A percentile compares a stretch with the other conserved stretches of the same genome.
Conservation (phyloP, 2,329 filamentous ascomycete genomes). For the Trichoderma pleuroti region DNA sequence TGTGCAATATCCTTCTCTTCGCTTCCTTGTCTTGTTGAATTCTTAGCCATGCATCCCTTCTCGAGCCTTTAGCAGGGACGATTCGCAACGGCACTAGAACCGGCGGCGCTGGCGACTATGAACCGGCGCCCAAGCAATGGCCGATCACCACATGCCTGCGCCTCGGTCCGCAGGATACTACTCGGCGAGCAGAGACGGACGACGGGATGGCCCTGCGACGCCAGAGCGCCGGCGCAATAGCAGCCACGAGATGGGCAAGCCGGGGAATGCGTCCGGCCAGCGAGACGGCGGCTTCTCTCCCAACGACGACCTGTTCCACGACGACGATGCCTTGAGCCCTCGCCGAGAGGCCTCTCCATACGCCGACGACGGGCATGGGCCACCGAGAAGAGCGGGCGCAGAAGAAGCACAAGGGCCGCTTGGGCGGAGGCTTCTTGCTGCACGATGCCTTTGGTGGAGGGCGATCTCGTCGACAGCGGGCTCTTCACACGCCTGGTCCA, state of each 20-base stretch:
- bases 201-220: slow-evolving; percentile 20
- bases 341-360: background rate
- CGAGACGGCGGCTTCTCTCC: slow-evolving; percentile 21
- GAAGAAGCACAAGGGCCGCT: slow-evolving; percentile 41
- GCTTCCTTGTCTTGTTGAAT: background rate
- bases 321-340: slow-evolving; percentile 10
- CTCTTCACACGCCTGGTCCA: background rate
- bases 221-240: slow-evolving; percentile 17
- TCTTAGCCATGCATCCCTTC: background rate
- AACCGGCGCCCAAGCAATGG: slow-evolving; percentile 23
- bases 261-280: slow-evolving; percentile 38
- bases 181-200: slow-evolving; percentile 13
- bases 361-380: slow-evolving; percentile 20
- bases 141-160: slow-evolving; percentile 21
- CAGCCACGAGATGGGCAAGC: slow-evolving; percentile 45
- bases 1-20: background rate
- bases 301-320: slow-evolving; percentile 20
- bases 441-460: slow-evolving; percentile 40
- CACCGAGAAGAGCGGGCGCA: slow-evolving; percentile 28
- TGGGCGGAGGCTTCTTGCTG: slow-evolving; percentile 51
- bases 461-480: slow-evolving; percentile 28
- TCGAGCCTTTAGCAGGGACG: background rate
- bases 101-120: slow-evolving; percentile 21
- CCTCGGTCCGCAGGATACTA: slow-evolving; percentile 18
- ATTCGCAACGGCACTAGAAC: background rate